These are phyloP conservation scores for Anethum foeniculum DNA, from an alignment of 140 eudicot species.

Conservation along the genomic window DNA sequence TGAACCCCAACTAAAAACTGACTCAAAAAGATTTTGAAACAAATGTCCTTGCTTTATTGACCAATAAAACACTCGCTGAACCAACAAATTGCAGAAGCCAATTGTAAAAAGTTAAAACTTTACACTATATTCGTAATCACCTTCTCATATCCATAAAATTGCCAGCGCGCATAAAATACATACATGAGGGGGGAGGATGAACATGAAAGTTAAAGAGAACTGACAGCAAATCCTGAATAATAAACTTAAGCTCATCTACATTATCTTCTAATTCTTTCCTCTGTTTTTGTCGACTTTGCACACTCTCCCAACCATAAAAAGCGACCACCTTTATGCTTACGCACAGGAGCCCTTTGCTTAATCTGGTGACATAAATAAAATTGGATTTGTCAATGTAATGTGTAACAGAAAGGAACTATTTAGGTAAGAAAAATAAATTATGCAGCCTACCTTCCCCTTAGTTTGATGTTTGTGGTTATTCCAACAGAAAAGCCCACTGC, in stretches of 20 bases:
- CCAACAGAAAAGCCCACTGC: slow-evolving; percentile 61
- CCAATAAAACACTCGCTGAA: slow-evolving; percentile 9
- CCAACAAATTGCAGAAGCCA: slow-evolving; percentile 14
- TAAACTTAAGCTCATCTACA: slow-evolving; percentile 11
- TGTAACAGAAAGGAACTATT: not conserved
- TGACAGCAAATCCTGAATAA: slow-evolving; percentile 16
- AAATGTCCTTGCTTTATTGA: not conserved
- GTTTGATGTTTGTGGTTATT: slow-evolving; percentile 37
- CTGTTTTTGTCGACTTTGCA: slow-evolving; percentile 49
- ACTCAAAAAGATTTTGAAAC: not conserved
- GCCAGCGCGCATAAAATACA: not conserved
- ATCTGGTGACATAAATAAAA: slow-evolving; percentile 27
- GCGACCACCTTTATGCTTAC: slow-evolving; percentile 47
- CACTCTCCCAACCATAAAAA: slow-evolving; percentile 68
- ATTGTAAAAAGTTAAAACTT: not conserved
- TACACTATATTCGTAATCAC: slow-evolving; percentile 12
- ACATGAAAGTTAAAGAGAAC: not conserved
- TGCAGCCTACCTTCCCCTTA: slow-evolving; percentile 51
- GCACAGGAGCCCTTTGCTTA: slow-evolving; percentile 50
- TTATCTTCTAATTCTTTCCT: slow-evolving; percentile 44
- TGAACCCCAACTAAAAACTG: not conserved
- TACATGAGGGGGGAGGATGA: not conserved
- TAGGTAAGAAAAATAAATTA: not conserved
- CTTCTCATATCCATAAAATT: not conserved
- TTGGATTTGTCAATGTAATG: not conserved